These are phyloP conservation scores for Nicotiana benthamiana DNA, from an alignment of 257 asterid species.

Conservation along the genomic window DNA sequence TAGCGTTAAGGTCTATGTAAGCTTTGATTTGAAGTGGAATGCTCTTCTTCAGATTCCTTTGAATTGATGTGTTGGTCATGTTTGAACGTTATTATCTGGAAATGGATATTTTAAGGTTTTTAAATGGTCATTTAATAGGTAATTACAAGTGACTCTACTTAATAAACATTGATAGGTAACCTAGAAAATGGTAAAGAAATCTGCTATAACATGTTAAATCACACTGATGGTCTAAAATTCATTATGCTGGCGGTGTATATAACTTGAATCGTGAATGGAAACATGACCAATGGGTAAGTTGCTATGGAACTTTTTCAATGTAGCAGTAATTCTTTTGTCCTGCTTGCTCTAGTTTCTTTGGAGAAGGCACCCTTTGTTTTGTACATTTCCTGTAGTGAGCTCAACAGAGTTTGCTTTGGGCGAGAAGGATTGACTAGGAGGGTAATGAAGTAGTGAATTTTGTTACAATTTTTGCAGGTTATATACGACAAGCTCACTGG, in stretches of 20 bases:
- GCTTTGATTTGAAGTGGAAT: neutral
- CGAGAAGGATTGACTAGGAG: neutral
- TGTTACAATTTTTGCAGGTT: slow-evolving; percentile 41
- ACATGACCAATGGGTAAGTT: neutral
- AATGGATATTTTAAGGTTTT: neutral
- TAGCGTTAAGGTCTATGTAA: neutral
- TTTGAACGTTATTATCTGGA: neutral
- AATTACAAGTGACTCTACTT: too few species aligned
- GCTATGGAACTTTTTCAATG: neutral
- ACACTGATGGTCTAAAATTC: too few species aligned
- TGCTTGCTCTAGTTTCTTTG: neutral
- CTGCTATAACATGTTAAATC: too few species aligned
- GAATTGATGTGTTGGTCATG: neutral
- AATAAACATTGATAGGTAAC: too few species aligned
- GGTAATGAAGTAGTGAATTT: neutral
- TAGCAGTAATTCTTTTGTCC: neutral
- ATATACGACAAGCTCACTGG: slow-evolving; percentile 78
- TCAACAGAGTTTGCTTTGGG: neutral
- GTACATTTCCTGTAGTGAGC: neutral
- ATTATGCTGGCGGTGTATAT: neutral
- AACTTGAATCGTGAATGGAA: neutral
- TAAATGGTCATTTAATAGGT: neutral
- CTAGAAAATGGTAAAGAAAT: too few species aligned
- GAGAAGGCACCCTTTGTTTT: neutral
- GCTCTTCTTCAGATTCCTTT: neutral